A percentile compares a stretch with the other conserved stretches of the same genome.
Evolutionary conservation across 176 grass and related monocot genomes (phyloP).

Genomic region (Tillandsia leiboldiana): DNA sequence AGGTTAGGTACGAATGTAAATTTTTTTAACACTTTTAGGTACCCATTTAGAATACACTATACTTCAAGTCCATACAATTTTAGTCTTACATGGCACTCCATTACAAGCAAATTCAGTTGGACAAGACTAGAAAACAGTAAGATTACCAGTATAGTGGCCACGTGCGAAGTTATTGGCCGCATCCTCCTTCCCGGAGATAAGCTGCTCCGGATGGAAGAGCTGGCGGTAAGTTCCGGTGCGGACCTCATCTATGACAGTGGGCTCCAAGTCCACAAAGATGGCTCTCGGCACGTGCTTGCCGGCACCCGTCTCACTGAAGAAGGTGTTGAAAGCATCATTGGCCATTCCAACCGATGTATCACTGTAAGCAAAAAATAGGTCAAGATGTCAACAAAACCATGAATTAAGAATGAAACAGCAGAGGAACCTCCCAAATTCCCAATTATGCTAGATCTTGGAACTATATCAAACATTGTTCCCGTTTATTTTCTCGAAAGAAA

Average conservation of each 20-base stretch:
- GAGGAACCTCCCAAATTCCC: too few relatives aligned
- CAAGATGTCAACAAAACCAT: background rate
- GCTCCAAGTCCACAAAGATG: slow-evolving; percentile 5
- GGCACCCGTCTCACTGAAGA: slow-evolving; percentile 6
- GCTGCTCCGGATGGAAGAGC: slow-evolving; percentile 12
- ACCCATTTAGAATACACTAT: too few relatives aligned
- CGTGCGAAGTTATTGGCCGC: slow-evolving; percentile 10
- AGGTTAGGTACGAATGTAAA: too few relatives aligned
- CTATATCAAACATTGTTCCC: too few relatives aligned
- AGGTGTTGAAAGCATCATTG: slow-evolving; percentile 6
- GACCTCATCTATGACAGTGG: slow-evolving; percentile 7
- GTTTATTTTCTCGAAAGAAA: too few relatives aligned
- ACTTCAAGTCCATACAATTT: too few relatives aligned
- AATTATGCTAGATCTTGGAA: too few relatives aligned
- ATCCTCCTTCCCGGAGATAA: slow-evolving; percentile 8
- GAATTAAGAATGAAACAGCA: background rate
- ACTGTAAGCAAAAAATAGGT: background rate
- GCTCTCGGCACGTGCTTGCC: slow-evolving; percentile 6
- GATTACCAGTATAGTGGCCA: slow-evolving; percentile 9
- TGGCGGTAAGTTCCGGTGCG: background rate
- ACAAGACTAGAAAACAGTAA: background rate
- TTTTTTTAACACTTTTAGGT: too few relatives aligned
- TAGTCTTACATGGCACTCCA: background rate
- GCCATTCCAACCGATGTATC: slow-evolving; percentile 5
- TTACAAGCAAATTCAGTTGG: background rate